Base-by-base conservation (phyloP, 345 rosid species). In the Firmiana major region DNA sequence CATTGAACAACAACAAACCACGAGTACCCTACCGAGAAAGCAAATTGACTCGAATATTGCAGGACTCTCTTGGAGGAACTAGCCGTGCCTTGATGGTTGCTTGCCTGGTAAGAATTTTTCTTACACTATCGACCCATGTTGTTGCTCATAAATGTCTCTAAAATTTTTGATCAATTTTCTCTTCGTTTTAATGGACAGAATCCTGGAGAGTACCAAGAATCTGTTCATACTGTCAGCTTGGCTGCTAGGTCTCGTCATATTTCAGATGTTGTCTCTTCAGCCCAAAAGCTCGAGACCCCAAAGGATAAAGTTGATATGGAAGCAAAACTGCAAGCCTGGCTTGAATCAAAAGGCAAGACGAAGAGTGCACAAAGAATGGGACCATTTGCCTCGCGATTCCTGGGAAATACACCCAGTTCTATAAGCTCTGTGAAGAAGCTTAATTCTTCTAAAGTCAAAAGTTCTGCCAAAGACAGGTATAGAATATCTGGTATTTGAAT, bases 131-230 rank as follows among this genome's bases (percentile, higher is more conserved):
- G 26, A 60, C 17, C 5, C 13, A 26, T 43, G 69, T 49, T 21
- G 45, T 49, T 21, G 45, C 48, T 75, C 54, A 63, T 26, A 71
- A 66, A 19, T 17, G 36, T 24, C 55, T 42, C 22, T 1, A 34
- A 17, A n/a, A n/a, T n/a, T 9, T n/a, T 65, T 65, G 42, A 77
- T 80, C n/a, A 38, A 67, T 42, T 4, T 22, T 65, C 6, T 40
- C n/a, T 54, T 54, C 34, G 57, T 38, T 63, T 46, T 26, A 21
- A 46, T 45, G 3, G 21, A 78, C 43, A 93, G 99, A 96, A 93
- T 81, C 98, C 99, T 3, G 97, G 98, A 77, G 97, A 91, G 82
- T 92, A 92, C 82, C 94, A 91, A 83, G 98, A 96, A 86, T 90
- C 99, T 66, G 89, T 93, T 73, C 92, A 87, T 49, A 93, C 99